phyloP scores from a whole-genome alignment of 192 early-diverging fungal genomes.

The Mortierella alpina region DNA sequence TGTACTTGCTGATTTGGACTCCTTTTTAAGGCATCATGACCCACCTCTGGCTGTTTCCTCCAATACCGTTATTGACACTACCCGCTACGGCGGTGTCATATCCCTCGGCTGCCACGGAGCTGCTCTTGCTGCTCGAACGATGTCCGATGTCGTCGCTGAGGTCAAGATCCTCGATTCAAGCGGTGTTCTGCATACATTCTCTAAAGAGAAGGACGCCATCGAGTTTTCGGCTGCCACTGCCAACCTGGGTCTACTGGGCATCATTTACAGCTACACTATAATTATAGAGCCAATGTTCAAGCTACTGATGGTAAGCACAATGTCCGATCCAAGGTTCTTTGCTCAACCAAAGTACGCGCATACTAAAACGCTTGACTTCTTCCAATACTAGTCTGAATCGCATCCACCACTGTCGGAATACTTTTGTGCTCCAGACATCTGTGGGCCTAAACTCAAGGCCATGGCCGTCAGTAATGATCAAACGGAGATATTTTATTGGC shows the following conservation, averaged over 20 bases:
- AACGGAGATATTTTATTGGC: constrained; percentile 55
- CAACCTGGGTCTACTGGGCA: constrained; percentile 50
- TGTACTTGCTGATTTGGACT: constrained; percentile 25
- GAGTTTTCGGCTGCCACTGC: constrained; percentile 45
- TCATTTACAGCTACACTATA: constrained; percentile 34
- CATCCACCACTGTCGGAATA: constrained; percentile 13
- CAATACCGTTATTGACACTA: constrained; percentile 22
- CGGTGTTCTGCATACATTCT: constrained; percentile 39
- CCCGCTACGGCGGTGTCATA: constrained; percentile 26
- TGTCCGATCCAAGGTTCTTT: too few relatives aligned
- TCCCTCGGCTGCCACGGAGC: constrained; percentile 49
- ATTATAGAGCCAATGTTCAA: too few relatives aligned
- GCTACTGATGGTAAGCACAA: not conserved
- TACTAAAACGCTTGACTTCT: too few relatives aligned
- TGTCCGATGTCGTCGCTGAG: constrained; percentile 42
- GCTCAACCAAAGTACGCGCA: too few relatives aligned
- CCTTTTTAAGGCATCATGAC: constrained; percentile 25
- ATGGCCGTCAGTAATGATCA: constrained; percentile 37
- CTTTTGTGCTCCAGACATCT: constrained; percentile 4
- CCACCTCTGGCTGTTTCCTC: constrained; percentile 48
- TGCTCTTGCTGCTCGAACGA: constrained; percentile 17
- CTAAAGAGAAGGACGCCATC: constrained; percentile 9
- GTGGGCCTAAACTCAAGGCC: constrained; percentile 21
- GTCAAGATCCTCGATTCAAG: constrained; percentile 41
- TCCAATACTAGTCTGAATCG: constrained; percentile 24